Conservation (phyloP, 768 basidiomycete genomes). For the Lactarius sp. region DNA sequence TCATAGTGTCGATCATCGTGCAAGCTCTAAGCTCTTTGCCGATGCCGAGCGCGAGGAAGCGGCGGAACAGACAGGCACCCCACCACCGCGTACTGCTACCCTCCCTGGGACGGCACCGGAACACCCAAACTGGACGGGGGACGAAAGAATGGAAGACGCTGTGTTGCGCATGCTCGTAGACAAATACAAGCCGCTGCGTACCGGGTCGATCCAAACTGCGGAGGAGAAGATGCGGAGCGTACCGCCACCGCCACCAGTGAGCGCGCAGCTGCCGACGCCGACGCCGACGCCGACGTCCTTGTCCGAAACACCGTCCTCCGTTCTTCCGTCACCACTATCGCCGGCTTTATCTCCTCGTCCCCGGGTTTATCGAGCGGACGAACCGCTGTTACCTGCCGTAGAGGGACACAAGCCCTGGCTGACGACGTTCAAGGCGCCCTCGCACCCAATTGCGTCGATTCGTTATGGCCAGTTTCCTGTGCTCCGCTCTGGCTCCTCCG, state of each 20-base stretch:
- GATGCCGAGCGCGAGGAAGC: slow-evolving; percentile 56
- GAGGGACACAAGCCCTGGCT: slow-evolving; percentile 65
- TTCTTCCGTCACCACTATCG: background rate
- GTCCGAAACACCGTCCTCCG: background rate
- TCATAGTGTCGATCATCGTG: slow-evolving; percentile 29
- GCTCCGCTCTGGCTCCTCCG: slow-evolving; percentile 19
- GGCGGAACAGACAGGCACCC: slow-evolving; percentile 30
- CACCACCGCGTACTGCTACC: slow-evolving; percentile 20
- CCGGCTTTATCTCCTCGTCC: slow-evolving; percentile 1
- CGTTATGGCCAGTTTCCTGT: slow-evolving; percentile 43
- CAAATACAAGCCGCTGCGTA: slow-evolving; percentile 79
- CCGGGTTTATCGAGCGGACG: slow-evolving; percentile 32
- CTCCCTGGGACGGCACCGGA: slow-evolving; percentile 37
- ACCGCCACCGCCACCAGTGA: slow-evolving; percentile 43
- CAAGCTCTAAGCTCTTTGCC: slow-evolving; percentile 59
- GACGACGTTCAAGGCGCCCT: slow-evolving; percentile 59
- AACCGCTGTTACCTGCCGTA: slow-evolving; percentile 50
- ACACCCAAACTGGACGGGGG: slow-evolving; percentile 71
- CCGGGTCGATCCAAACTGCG: slow-evolving; percentile 51
- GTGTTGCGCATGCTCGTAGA: slow-evolving; percentile 83
- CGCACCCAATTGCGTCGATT: slow-evolving; percentile 48
- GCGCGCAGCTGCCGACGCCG: slow-evolving; percentile 18
- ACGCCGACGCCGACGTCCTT: slow-evolving; percentile 23
- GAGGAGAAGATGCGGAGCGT: slow-evolving; percentile 59
- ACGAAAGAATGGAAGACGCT: slow-evolving; percentile 63